Percentiles rank a stretch among this genome's conserved stretches.
phyloP scores from a whole-genome alignment of 192 early-diverging fungal genomes.

The Entomortierella parvispora region DNA sequence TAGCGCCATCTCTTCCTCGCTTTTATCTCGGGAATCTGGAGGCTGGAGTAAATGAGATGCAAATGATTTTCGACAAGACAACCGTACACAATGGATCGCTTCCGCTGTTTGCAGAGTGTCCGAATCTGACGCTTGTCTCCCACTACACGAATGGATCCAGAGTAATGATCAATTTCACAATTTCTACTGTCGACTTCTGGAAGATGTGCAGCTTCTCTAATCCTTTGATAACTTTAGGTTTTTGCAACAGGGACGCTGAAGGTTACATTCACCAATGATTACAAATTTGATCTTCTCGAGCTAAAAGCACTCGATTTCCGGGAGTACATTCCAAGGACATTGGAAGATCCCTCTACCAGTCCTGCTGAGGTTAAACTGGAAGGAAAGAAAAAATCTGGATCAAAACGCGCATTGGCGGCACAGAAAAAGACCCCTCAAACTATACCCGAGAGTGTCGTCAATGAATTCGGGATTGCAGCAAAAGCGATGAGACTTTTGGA shows the following conservation, averaged over 20 bases:
- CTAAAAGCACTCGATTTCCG: conserved; percentile 15
- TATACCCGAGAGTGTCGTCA: conserved; percentile 38
- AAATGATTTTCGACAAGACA: conserved; percentile 15
- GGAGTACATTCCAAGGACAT: conserved; percentile 19
- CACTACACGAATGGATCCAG: conserved; percentile 30
- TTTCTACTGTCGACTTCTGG: background rate
- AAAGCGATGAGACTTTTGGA: conserved; percentile 30
- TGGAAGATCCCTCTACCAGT: conserved; percentile 14
- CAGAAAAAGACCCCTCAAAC: conserved; percentile 1
- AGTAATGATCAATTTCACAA: conserved; percentile 1
- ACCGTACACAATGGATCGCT: background rate
- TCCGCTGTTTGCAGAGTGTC: conserved; percentile 21
- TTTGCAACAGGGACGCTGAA: conserved; percentile 25
- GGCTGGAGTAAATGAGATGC: conserved; percentile 34
- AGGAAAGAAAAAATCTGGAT: conserved; percentile 28
- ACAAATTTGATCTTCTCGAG: conserved; percentile 36
- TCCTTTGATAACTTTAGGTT: too few relatives aligned
- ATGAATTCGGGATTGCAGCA: conserved; percentile 34
- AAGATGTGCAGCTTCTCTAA: too few relatives aligned
- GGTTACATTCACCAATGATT: conserved; percentile 29
- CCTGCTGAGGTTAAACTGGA: conserved; percentile 22
- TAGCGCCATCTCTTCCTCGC: conserved; percentile 21
- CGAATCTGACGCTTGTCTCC: conserved; percentile 21
- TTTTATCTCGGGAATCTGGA: conserved; percentile 27
- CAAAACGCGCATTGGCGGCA: conserved; percentile 2